A percentile compares a stretch with the other conserved stretches of the same genome.
phyloP scores from a whole-genome alignment of 495 filamentous ascomycete species.

The Tetracladium setigerum region DNA sequence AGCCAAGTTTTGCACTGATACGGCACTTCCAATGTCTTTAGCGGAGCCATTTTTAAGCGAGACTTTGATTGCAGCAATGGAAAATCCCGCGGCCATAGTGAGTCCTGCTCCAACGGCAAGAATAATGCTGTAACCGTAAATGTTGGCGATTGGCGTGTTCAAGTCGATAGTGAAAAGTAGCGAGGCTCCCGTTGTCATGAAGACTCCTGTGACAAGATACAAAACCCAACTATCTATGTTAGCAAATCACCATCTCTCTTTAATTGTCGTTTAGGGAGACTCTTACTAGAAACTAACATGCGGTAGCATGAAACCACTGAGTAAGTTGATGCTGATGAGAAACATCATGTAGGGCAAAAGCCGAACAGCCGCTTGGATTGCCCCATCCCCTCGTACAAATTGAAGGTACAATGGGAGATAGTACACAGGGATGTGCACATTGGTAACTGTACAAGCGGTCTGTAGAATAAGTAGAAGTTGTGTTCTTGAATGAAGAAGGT shows the following conservation, averaged over 20 bases:
- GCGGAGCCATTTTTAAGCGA: slow-evolving; percentile 22
- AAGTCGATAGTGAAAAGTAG: slow-evolving; percentile 37
- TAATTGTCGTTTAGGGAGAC: too few species aligned
- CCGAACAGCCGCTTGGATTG: slow-evolving; percentile 39
- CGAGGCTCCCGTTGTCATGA: slow-evolving; percentile 37
- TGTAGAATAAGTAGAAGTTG: slow-evolving; percentile 33
- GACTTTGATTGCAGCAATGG: slow-evolving; percentile 42
- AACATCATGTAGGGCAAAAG: slow-evolving; percentile 49
- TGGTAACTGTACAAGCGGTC: slow-evolving; percentile 22
- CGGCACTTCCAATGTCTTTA: too few species aligned
- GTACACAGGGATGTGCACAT: background rate
- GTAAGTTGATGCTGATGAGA: slow-evolving; percentile 32
- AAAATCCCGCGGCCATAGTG: slow-evolving; percentile 39
- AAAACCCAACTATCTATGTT: too few species aligned
- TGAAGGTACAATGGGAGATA: slow-evolving; percentile 48
- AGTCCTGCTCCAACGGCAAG: slow-evolving; percentile 43
- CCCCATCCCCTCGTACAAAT: slow-evolving; percentile 39
- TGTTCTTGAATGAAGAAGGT: slow-evolving; percentile 34
- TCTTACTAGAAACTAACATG: slow-evolving; percentile 44
- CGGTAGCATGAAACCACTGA: slow-evolving; percentile 40
- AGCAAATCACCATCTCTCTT: too few species aligned
- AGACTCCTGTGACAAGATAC: slow-evolving; percentile 38
- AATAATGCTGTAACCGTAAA: slow-evolving; percentile 46
- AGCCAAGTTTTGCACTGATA: too few species aligned
- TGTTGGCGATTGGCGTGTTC: slow-evolving; percentile 23